Conservation (phyloP, 1,284 basidiomycete species). For the Exobasidium rhododendri region DNA sequence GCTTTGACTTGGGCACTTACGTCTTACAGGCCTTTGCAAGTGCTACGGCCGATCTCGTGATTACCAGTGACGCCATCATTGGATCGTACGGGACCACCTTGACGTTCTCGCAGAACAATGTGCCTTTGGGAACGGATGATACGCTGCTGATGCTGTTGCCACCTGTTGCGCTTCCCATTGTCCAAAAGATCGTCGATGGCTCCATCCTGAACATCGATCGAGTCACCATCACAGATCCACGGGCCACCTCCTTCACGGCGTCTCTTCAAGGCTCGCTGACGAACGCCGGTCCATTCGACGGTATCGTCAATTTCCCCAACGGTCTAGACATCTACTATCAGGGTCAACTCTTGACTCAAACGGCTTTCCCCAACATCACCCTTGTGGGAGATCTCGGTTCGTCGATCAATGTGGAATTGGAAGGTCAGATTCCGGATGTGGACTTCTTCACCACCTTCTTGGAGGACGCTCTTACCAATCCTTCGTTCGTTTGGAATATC, state of each 20-base stretch:
- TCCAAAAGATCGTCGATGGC: slow-evolving; percentile 70
- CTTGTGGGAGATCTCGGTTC: slow-evolving; percentile 64
- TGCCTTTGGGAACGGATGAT: slow-evolving; percentile 66
- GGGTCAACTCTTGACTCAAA: slow-evolving; percentile 63
- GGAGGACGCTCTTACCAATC: slow-evolving; percentile 65
- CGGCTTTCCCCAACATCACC: slow-evolving; percentile 63
- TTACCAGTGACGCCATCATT: slow-evolving; percentile 64
- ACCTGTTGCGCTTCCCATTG: slow-evolving; percentile 71
- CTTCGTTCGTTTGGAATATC: slow-evolving; percentile 72
- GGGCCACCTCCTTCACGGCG: slow-evolving; percentile 65
- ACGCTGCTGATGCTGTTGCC: slow-evolving; percentile 68
- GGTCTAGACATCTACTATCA: slow-evolving; percentile 68
- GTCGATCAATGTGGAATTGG: slow-evolving; percentile 62
- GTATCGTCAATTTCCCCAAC: slow-evolving; percentile 65
- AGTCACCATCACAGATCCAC: slow-evolving; percentile 42
- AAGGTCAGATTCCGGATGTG: slow-evolving; percentile 66
- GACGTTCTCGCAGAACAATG: slow-evolving; percentile 63
- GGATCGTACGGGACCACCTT: slow-evolving; percentile 68
- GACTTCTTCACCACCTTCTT: slow-evolving; percentile 68
- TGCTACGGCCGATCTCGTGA: slow-evolving; percentile 64
- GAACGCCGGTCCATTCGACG: slow-evolving; percentile 75
- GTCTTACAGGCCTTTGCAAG: slow-evolving; percentile 67
- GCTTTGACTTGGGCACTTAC: slow-evolving; percentile 68
- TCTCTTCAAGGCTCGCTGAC: slow-evolving; percentile 66
- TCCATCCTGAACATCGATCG: slow-evolving; percentile 58